Conservation (phyloP, 352 stramenopile genomes). For the Phytophthora pini region DNA sequence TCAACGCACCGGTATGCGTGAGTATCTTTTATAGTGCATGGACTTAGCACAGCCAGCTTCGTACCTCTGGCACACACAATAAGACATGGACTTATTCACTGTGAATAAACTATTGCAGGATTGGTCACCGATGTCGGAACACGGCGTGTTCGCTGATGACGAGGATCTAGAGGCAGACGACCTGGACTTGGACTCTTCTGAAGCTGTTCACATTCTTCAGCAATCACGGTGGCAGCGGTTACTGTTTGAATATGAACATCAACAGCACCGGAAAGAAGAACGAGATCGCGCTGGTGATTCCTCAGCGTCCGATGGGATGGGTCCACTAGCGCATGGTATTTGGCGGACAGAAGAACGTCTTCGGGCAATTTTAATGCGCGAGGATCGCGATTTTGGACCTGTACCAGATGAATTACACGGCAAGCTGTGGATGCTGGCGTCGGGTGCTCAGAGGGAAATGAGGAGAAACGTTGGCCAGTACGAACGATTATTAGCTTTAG, state of each 20-base stretch:
- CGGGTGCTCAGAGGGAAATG: constrained; percentile 75
- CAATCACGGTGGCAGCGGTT: constrained; percentile 69
- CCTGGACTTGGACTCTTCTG: constrained; percentile 48
- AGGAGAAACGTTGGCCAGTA: constrained; percentile 63
- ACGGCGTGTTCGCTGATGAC: constrained; percentile 47
- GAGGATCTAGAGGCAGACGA: constrained; percentile 42
- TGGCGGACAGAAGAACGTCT: constrained; percentile 87
- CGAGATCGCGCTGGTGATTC: constrained; percentile 38
- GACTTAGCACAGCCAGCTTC: constrained; percentile 4
- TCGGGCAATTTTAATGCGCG: constrained; percentile 65
- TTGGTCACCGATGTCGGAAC: constrained; percentile 54
- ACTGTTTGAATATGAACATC: constrained; percentile 72
- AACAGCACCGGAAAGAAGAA: constrained; percentile 61
- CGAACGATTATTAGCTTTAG: constrained; percentile 51
- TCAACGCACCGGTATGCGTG: constrained; percentile 35
- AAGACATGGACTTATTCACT: not conserved
- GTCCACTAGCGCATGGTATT: constrained; percentile 74
- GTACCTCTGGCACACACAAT: constrained; percentile 10
- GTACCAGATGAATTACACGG: constrained; percentile 78
- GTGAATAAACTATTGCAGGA: constrained; percentile 32
- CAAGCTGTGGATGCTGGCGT: constrained; percentile 84
- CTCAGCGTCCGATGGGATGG: constrained; percentile 54
- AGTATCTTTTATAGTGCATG: constrained; percentile 12
- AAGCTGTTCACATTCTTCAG: constrained; percentile 54
- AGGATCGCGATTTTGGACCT: constrained; percentile 57